These are phyloP conservation scores for Rhododendron molle DNA, from an alignment of 148 eudicot species.

Conservation along the genomic window DNA sequence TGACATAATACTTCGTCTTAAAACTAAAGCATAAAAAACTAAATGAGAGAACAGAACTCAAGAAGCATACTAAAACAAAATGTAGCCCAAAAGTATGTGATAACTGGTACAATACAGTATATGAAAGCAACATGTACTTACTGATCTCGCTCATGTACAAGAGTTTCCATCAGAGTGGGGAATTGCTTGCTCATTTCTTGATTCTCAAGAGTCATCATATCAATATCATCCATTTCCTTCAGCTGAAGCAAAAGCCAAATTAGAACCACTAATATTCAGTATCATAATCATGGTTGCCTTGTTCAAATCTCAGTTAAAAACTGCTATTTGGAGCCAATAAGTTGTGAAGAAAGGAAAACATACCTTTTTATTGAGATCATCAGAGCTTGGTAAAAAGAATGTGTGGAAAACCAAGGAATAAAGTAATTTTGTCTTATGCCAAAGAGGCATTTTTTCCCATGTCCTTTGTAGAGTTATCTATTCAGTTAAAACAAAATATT, in stretches of 20 bases:
- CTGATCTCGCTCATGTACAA: slow-evolving; percentile 56
- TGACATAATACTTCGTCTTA: neutral
- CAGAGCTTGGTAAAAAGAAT: slow-evolving; percentile 8
- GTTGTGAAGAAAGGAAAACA: slow-evolving; percentile 4
- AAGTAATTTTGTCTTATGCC: slow-evolving; percentile 43
- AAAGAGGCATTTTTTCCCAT: slow-evolving; percentile 49
- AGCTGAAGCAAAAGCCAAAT: slow-evolving; percentile 53
- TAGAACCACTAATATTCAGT: slow-evolving; percentile 12
- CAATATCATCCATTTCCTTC: slow-evolving; percentile 86
- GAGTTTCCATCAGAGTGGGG: slow-evolving; percentile 91
- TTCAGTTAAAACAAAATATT: neutral
- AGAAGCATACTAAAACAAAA: neutral
- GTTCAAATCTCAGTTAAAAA: neutral
- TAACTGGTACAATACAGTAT: slow-evolving; percentile 28
- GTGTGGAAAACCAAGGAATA: slow-evolving; percentile 34
- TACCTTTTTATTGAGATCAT: slow-evolving; percentile 70
- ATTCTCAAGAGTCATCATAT: slow-evolving; percentile 89
- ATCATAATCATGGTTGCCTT: neutral
- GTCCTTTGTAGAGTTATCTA: slow-evolving; percentile 46
- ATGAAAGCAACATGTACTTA: no score
- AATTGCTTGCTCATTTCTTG: slow-evolving; percentile 94
- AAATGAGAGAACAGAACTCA: neutral
- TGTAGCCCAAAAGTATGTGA: neutral
- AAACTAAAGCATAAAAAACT: neutral
- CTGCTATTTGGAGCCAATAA: neutral